phyloP scores from a whole-genome alignment of 352 stramenopile genomes.

The Phytophthora megakarya region DNA sequence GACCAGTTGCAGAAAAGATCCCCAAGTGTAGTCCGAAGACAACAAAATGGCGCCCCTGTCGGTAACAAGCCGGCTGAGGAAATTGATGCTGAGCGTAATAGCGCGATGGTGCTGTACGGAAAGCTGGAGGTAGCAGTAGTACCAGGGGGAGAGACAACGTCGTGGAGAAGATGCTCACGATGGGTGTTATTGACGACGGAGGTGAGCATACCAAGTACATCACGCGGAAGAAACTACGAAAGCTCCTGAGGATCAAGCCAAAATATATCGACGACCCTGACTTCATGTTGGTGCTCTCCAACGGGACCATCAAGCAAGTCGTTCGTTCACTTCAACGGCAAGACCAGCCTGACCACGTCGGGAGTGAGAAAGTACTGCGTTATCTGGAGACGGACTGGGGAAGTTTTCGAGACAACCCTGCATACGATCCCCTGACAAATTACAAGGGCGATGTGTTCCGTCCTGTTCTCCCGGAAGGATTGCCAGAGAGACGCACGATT shows the following conservation, averaged over 20 bases:
- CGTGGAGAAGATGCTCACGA: not conserved
- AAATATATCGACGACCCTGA: too few species aligned
- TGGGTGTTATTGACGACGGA: not conserved
- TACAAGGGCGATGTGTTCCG: conserved; percentile 1
- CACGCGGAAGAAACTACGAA: not conserved
- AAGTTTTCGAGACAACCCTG: not conserved
- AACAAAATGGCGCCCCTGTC: not conserved
- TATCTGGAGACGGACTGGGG: too few species aligned
- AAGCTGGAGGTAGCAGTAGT: not conserved
- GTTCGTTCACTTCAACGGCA: too few species aligned
- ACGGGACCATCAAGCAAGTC: too few species aligned
- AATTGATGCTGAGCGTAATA: not conserved
- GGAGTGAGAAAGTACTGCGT: too few species aligned
- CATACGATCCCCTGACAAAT: not conserved
- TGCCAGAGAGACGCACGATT: not conserved
- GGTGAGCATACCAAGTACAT: not conserved
- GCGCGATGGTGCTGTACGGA: not conserved
- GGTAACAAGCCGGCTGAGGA: not conserved
- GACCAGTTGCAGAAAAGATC: too few species aligned
- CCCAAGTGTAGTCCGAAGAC: not conserved
- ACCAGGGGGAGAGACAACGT: not conserved
- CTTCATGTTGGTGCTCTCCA: too few species aligned
- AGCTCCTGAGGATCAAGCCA: too few species aligned
- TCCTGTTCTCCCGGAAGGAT: too few species aligned
- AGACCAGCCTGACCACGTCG: too few species aligned